Conservation (phyloP, 2,329 filamentous ascomycete species). For the Chrysosphaeria jannelii region DNA sequence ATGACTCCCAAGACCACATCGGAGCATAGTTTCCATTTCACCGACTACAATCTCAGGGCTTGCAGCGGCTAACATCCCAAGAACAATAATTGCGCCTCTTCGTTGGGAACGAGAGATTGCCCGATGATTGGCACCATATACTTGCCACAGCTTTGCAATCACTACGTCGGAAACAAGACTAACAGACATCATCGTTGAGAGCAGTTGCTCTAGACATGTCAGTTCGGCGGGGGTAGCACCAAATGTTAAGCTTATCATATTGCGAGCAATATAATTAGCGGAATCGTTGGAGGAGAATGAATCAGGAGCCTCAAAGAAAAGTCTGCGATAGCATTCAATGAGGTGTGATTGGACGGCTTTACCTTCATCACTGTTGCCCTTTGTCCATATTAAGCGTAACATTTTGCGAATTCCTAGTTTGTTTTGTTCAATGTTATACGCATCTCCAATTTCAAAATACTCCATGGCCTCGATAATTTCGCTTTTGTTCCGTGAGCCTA, state of each 20-base stretch:
- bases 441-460: constrained; percentile 83
- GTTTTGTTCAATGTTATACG: constrained; percentile 84
- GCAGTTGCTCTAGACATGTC: constrained; percentile 77
- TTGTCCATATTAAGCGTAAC: constrained; percentile 95
- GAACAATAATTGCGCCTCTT: constrained; percentile 75
- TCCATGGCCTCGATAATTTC: constrained; percentile 98
- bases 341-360: constrained; percentile 92
- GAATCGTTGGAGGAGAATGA: constrained; percentile 68
- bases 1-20: constrained; percentile 57
- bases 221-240: constrained; percentile 83
- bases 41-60: constrained; percentile 78
- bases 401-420: constrained; percentile 81
- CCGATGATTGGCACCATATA: constrained; percentile 78
- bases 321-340: constrained; percentile 81
- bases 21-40: constrained; percentile 82
- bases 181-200: constrained; percentile 93
- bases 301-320: constrained; percentile 89
- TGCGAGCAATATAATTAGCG: constrained; percentile 82
- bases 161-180: constrained; percentile 65
- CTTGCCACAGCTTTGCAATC: constrained; percentile 82
- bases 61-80: constrained; percentile 87
- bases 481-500: constrained; percentile 89
- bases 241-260: constrained; percentile 97
- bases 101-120: constrained; percentile 81
- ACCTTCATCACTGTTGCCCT: constrained; percentile 95